Conservation (phyloP, 2,329 filamentous ascomycete genomes). For the Chaetomium globosum region DNA sequence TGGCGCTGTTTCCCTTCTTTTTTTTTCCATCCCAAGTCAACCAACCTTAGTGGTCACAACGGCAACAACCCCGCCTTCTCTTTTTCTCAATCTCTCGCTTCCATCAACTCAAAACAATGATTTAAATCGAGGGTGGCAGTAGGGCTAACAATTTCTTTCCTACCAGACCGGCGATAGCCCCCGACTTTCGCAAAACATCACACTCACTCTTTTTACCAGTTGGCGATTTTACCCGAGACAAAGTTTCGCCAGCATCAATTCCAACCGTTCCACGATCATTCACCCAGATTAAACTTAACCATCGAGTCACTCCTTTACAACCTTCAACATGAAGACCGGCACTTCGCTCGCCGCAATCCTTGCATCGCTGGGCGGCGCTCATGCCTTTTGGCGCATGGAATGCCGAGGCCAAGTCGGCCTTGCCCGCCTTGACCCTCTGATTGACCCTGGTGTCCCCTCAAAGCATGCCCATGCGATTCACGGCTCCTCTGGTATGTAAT, state of each 20-base stretch:
- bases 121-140: background rate
- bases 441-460: constrained; percentile 62
- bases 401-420: constrained; percentile 72
- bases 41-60: background rate
- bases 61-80: background rate
- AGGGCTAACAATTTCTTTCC: constrained; percentile 10
- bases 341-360: constrained; percentile 32
- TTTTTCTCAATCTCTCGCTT: background rate
- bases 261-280: constrained; percentile 7
- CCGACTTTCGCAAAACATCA: constrained; percentile 4
- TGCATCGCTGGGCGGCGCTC: constrained; percentile 51
- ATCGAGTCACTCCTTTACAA: constrained; percentile 24
- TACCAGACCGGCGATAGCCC: constrained; percentile 9
- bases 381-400: constrained; percentile 88
- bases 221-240: constrained; percentile 3
- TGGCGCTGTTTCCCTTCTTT: background rate
- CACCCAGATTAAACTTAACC: constrained; percentile 4
- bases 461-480: constrained; percentile 74
- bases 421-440: constrained; percentile 75
- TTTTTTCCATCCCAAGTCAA: background rate
- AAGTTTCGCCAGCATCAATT: constrained; percentile 9
- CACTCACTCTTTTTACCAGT: constrained; percentile 8
- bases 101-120: constrained; percentile 1
- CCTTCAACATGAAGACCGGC: constrained; percentile 32
- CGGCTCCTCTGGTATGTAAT: constrained; percentile 71